Evolutionary conservation across 2,329 filamentous ascomycete genomes (phyloP).

Genomic region (Madurella mycetomatis): DNA sequence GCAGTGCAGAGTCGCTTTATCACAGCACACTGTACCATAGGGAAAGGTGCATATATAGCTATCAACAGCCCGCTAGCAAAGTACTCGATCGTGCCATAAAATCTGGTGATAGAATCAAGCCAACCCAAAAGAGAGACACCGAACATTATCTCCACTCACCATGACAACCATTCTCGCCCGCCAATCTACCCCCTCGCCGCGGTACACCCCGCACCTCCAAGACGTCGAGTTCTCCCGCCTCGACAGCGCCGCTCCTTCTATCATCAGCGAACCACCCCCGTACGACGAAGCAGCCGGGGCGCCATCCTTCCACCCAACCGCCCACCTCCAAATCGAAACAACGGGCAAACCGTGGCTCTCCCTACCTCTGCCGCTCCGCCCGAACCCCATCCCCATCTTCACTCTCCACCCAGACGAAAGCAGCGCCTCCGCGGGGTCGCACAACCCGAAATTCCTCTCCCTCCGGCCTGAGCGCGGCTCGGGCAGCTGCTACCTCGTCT

Average conservation of each 20-base stretch:
- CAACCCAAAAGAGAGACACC: no score
- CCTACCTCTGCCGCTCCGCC: slow-evolving; percentile 37
- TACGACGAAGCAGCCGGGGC: slow-evolving; percentile 26
- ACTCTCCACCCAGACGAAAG: slow-evolving; percentile 29
- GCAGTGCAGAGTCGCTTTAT: background rate
- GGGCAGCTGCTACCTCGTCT: slow-evolving; percentile 45
- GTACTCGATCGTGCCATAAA: background rate
- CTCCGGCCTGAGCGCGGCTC: slow-evolving; percentile 44
- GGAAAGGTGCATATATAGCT: background rate
- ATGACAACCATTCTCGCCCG: slow-evolving; percentile 1
- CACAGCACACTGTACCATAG: no score
- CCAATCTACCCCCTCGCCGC: background rate
- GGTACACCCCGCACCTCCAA: slow-evolving; percentile 5
- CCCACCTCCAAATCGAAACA: slow-evolving; percentile 46
- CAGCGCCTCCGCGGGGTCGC: slow-evolving; percentile 21
- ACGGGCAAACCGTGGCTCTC: slow-evolving; percentile 40
- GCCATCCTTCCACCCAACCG: slow-evolving; percentile 39
- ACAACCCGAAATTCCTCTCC: slow-evolving; percentile 41
- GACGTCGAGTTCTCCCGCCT: slow-evolving; percentile 19
- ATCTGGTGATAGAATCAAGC: background rate
- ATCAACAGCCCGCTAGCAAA: background rate
- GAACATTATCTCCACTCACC: background rate
- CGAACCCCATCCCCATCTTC: slow-evolving; percentile 42
- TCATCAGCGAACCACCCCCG: slow-evolving; percentile 27
- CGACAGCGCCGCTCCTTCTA: slow-evolving; percentile 14